Evolutionary conservation across 2,329 filamentous ascomycete genomes (phyloP).

Genomic region (Hortaea sp.): DNA sequence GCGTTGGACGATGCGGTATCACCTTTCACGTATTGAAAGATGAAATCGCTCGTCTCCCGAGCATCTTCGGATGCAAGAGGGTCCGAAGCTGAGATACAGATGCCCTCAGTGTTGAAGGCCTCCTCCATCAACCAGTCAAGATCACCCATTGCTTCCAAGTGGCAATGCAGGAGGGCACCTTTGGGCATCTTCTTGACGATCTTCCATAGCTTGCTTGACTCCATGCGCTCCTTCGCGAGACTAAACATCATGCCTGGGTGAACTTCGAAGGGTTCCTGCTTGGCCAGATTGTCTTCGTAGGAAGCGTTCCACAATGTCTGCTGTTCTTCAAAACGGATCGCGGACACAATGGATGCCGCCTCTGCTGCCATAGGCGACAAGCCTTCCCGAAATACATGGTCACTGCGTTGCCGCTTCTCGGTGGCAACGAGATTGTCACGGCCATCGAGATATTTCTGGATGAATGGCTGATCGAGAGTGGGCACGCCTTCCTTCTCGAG

Average conservation of each 20-base stretch:
- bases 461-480: constrained; percentile 56
- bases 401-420: constrained; percentile 72
- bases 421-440: constrained; percentile 66
- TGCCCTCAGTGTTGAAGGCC: constrained; percentile 60
- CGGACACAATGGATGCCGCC: constrained; percentile 69
- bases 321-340: constrained; percentile 70
- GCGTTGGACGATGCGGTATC: constrained; percentile 27
- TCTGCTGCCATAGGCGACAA: constrained; percentile 69
- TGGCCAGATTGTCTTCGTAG: constrained; percentile 60
- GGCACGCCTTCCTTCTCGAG: constrained; percentile 32
- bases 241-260: constrained; percentile 93
- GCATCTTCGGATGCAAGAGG: constrained; percentile 47
- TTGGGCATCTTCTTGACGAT: constrained; percentile 85
- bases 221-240: constrained; percentile 75
- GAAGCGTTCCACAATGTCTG: constrained; percentile 64
- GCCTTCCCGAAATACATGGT: constrained; percentile 59
- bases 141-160: constrained; percentile 86
- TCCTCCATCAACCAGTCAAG: constrained; percentile 68
- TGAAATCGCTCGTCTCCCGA: constrained; percentile 50
- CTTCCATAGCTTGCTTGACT: constrained; percentile 72
- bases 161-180: constrained; percentile 73
- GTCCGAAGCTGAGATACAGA: constrained; percentile 55
- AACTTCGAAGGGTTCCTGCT: constrained; percentile 49
- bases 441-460: constrained; percentile 71
- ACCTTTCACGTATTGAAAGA: constrained; percentile 43